A percentile compares a stretch with the other conserved stretches of the same genome.
These are phyloP conservation scores for Lichina pygmaea DNA, from an alignment of 495 filamentous ascomycete species.

Conservation along the genomic window DNA sequence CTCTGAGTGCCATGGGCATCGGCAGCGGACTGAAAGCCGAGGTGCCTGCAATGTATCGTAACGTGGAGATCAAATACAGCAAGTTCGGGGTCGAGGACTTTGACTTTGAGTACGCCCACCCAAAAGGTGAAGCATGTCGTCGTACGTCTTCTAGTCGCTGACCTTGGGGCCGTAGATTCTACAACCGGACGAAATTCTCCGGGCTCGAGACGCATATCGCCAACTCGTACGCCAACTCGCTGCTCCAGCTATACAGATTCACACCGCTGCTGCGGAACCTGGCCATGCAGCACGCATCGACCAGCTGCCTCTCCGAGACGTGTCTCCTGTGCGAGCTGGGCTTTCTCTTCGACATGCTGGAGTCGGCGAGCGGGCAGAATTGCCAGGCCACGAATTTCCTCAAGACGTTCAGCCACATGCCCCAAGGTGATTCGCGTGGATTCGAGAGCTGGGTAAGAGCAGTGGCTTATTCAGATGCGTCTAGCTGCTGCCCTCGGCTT, in stretches of 20 bases:
- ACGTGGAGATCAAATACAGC: constrained; percentile 90
- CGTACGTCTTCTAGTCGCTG: neutral
- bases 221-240: constrained; percentile 84
- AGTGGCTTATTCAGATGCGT: neutral
- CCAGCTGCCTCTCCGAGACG: constrained; percentile 47
- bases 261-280: constrained; percentile 71
- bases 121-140: neutral
- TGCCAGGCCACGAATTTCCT: constrained; percentile 96
- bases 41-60: constrained; percentile 62
- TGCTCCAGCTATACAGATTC: constrained; percentile 77
- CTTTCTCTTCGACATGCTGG: constrained; percentile 92
- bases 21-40: constrained; percentile 28
- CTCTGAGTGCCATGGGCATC: constrained; percentile 15
- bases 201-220: constrained; percentile 87
- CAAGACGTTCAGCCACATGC: constrained; percentile 56
- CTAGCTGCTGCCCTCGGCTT: constrained; percentile 22
- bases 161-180: constrained; percentile 29
- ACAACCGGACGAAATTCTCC: constrained; percentile 73
- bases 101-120: constrained; percentile 55
- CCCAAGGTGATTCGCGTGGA: constrained; percentile 23
- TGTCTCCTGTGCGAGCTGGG: constrained; percentile 89
- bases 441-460: neutral
- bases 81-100: constrained; percentile 95
- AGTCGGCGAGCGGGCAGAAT: constrained; percentile 75
- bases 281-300: constrained; percentile 71